Evolutionary conservation across 768 basidiomycete genomes (phyloP).

Genomic region (Podaxis sp.): DNA sequence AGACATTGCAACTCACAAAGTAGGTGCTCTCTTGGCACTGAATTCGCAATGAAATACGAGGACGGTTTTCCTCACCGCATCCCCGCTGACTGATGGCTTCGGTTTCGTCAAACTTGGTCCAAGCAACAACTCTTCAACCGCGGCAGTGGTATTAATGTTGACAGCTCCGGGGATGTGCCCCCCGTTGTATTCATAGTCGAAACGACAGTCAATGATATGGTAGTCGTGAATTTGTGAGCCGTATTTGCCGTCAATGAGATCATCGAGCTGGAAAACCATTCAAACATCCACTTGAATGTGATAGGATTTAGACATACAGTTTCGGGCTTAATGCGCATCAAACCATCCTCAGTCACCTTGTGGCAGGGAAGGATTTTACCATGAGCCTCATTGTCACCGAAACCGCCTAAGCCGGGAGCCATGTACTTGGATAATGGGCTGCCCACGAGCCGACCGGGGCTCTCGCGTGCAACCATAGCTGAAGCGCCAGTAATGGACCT

Average conservation of each 20-base stretch:
- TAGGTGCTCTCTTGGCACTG: slow-evolving; percentile 91
- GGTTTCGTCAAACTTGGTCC: slow-evolving; percentile 51
- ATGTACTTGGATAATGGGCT: slow-evolving; percentile 49
- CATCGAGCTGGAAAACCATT: slow-evolving; percentile 54
- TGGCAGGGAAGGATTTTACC: slow-evolving; percentile 95
- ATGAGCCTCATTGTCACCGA: slow-evolving; percentile 88
- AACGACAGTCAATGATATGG: slow-evolving; percentile 92
- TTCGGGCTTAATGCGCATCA: slow-evolving; percentile 80
- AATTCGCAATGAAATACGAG: slow-evolving; percentile 99
- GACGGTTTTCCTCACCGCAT: slow-evolving; percentile 69
- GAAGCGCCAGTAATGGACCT: slow-evolving; percentile 67
- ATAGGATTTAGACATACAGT: slow-evolving; percentile 54
- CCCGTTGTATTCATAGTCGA: slow-evolving; percentile 93
- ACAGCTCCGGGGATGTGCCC: slow-evolving; percentile 91
- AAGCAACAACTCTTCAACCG: slow-evolving; percentile 80
- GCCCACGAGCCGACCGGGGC: slow-evolving; percentile 18
- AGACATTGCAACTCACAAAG: slow-evolving; percentile 62
- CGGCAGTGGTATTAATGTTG: slow-evolving; percentile 80
- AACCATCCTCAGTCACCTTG: slow-evolving; percentile 88
- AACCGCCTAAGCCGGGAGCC: slow-evolving; percentile 70
- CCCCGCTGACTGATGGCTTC: slow-evolving; percentile 69
- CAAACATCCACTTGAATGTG: slow-evolving; percentile 13
- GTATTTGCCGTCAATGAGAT: slow-evolving; percentile 73
- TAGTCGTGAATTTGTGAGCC: slow-evolving; percentile 59
- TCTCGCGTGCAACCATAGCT: slow-evolving; percentile 48